Base-by-base conservation (phyloP, 345 rosid species). In the Alliaria petiolata region DNA sequence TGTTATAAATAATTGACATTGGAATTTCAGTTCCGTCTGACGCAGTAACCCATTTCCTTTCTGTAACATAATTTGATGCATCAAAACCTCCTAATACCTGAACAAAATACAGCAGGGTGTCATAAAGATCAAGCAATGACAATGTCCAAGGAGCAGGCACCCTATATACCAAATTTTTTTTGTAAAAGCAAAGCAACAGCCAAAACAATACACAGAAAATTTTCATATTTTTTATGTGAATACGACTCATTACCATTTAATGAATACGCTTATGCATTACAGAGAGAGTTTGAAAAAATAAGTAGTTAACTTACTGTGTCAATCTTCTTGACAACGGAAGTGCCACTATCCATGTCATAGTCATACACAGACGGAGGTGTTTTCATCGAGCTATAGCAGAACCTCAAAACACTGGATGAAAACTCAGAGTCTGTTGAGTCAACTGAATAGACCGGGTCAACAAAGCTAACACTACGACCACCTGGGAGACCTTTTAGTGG, bases 11-110 rank as follows among this genome's bases (percentile, higher is more conserved):
- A 77, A 89, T 76, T 38, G 97, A 91, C 67, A 93, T 71, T 65
- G 97, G 98, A 81, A 93, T 81, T 79, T 83, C 79, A 46, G 88
- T 89, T 69, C 96, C 96, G 73, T 91, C 98, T 30, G 86, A 78
- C 68, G 96, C 98, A 61, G 78, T 78, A 35, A 90, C 92, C 97
- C 96, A 91, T 82, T 93, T 85, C 60, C 97, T 89, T 78, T 90
- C 89, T 16, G 89, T 89, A 53, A 84, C 69, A 77, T 93, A 93
- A 58, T 87, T 85, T 30, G 90, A 89, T 52, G 91, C 62, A 82
- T 93, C 89, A 75, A 93, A 93, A 57, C 86, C 95, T 80, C 98
- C 98, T 80, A 93, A 78, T 30, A 93, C 87, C 98, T 93, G 85
- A 55, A 65, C 13, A 59, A 39, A 33, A 38, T 17, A 71, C 34